These are phyloP conservation scores for Vanderwaltozyma polyspora DNA, from an alignment of 805 yeast genomes.

Conservation along the genomic window DNA sequence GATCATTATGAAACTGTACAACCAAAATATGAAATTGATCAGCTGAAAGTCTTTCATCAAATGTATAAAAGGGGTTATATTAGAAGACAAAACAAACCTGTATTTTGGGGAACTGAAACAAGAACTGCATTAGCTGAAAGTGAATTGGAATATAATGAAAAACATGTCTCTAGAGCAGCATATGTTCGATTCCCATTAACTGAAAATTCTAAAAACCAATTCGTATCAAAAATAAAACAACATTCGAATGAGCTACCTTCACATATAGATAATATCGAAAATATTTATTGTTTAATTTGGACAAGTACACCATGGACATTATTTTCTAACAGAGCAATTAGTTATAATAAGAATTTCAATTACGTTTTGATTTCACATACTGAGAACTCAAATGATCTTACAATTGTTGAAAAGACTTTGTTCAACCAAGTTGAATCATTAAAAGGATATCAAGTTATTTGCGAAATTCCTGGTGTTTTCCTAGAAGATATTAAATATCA, in stretches of 20 bases:
- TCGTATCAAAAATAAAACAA: constrained; percentile 1
- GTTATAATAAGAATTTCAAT: constrained; percentile 45
- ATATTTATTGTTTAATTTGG: constrained; percentile 57
- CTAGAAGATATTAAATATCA: constrained; percentile 36
- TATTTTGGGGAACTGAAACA: constrained; percentile 94
- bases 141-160: constrained; percentile 75
- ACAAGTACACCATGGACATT: constrained; percentile 99
- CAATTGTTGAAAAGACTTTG: constrained; percentile 50
- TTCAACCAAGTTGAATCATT: constrained; percentile 27
- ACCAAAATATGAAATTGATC: constrained; percentile 61
- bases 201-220: constrained; percentile 8
- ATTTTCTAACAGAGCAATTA: constrained; percentile 75
- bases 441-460: constrained; percentile 13
- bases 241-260: constrained; percentile 3
- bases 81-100: constrained; percentile 83
- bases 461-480: constrained; percentile 31
- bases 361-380: constrained; percentile 41
- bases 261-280: constrained; percentile 2
- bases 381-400: constrained; percentile 27
- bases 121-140: constrained; percentile 94
- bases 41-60: constrained; percentile 55
- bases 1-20: constrained; percentile 64
- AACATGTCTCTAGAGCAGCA: constrained; percentile 58
- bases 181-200: constrained; percentile 56
- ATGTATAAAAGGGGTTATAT: constrained; percentile 58